A percentile compares a stretch with the other conserved stretches of the same genome.
Evolutionary conservation across 768 basidiomycete species (phyloP).

Genomic region (Hysterangium stoloniferum): DNA sequence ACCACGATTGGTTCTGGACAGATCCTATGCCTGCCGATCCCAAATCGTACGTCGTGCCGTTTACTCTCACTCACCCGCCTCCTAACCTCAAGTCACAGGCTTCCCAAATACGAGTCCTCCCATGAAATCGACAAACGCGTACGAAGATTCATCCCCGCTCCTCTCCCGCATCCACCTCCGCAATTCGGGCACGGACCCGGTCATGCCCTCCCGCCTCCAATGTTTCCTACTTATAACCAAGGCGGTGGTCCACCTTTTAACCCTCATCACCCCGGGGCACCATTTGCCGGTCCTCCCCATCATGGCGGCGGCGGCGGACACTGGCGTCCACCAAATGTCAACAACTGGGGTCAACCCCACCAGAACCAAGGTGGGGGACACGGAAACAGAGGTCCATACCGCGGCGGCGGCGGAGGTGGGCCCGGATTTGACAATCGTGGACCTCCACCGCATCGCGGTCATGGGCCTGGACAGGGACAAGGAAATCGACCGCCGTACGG

Average conservation of each 20-base stretch:
- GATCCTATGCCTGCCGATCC: conserved; percentile 84
- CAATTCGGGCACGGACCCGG: not conserved
- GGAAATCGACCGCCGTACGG: not conserved
- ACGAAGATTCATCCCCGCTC: conserved; percentile 32
- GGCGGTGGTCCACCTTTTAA: not conserved
- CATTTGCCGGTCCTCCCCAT: not conserved
- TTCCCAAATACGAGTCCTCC: conserved; percentile 73
- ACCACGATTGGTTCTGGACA: conserved; percentile 93
- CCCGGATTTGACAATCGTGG: not conserved
- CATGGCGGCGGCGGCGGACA: not conserved
- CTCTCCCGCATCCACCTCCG: conserved; percentile 1
- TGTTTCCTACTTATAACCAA: no score
- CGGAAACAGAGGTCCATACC: not conserved
- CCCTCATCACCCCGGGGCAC: no score
- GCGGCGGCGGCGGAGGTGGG: not conserved
- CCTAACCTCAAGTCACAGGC: conserved; percentile 29
- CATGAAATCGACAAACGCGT: conserved; percentile 77
- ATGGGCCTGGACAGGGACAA: not conserved
- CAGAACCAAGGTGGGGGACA: not conserved
- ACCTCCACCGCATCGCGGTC: not conserved
- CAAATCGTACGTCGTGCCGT: conserved; percentile 46
- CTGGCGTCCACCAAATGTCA: no score
- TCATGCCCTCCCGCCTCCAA: not conserved
- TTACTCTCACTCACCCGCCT: not conserved
- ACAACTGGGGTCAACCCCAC: no score